phyloP scores from a whole-genome alignment of 805 yeast species.

The Spathaspora boniae region DNA sequence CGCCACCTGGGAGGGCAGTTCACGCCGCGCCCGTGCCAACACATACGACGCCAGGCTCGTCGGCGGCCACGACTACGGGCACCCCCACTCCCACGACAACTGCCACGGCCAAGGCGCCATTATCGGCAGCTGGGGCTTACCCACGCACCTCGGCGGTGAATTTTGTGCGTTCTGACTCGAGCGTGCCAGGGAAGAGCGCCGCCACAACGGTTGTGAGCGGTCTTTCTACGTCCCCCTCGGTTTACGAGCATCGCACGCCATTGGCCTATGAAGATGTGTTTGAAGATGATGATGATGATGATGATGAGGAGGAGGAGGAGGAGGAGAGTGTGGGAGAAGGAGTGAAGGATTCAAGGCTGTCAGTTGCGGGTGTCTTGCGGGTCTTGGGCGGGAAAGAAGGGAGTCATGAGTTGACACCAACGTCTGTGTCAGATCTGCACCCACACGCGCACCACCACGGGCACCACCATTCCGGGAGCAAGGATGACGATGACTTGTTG shows the following conservation, averaged over 20 bases:
- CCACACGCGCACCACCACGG: too few relatives aligned
- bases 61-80: too few relatives aligned
- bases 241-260: conserved; percentile 15
- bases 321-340: too few relatives aligned
- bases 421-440: too few relatives aligned
- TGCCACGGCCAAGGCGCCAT: neutral
- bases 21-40: too few relatives aligned
- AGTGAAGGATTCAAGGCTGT: conserved; percentile 3
- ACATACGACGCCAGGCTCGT: neutral
- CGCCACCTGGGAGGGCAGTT: too few relatives aligned
- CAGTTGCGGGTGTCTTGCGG: conserved; percentile 1
- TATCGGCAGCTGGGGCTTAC: neutral
- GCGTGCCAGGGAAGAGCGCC: conserved; percentile 3
- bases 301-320: conserved; percentile 11
- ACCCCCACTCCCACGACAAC: neutral
- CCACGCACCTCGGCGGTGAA: too few relatives aligned
- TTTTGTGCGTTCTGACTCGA: too few relatives aligned
- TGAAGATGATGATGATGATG: conserved; percentile 50
- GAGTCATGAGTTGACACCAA: too few relatives aligned
- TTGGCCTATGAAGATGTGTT: conserved; percentile 38
- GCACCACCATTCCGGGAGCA: conserved; percentile 14
- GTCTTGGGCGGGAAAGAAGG: neutral
- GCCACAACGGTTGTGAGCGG: conserved; percentile 19
- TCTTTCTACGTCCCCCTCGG: conserved; percentile 35
- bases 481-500: conserved; percentile 58